Base-by-base conservation (phyloP, 2,329 filamentous ascomycete species). In the Neofusicoccum sp. region DNA sequence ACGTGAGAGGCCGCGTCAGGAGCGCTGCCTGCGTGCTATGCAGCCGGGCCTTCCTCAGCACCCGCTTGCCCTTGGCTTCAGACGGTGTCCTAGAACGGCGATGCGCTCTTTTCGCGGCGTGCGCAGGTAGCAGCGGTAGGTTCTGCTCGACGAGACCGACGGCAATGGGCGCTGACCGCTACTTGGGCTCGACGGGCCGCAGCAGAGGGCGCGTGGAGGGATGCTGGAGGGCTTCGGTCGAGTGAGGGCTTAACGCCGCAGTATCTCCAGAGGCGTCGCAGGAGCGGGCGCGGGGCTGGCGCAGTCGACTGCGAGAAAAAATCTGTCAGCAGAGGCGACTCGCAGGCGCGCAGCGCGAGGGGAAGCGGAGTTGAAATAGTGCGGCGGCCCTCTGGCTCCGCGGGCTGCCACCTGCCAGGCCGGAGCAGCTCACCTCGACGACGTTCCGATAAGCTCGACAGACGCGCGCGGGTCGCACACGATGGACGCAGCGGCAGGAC, bases 221-320 rank as follows among this genome's bases (percentile, higher is more conserved):
- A 12, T 31, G 28, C 31, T 60, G 31, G 45, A 48, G 44, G 43
- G 31, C 12, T 22, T 60, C 61, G 44, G 52, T 49, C 61, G 52
- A 59, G 16, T 4, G 54, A 49, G 29, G 52, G 34, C 44, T 63
- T 63, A 59, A 63, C 61, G 61, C 61, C 61, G 61, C 47, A 44
- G 52, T 63, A 63, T 58, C 61, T 63, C 61, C 61, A 63, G 61
- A 39, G 28, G 39, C 59, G 52, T 33, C 36, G 47, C 39, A 14
- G 33, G 43, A 45, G 58, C 16, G 28, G 12, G 37, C 12, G 59
- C 54, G 41, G 54, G 54, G 54, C 54, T 58, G 34, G 54, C 54
- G 34, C 54, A 45, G 41, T 45, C 41, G 22, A 45, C 39, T 29
- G 22, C 29, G 12, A 37, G 41, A 44, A 36, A 44, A 29, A 36